Base-by-base conservation (phyloP, 2,329 filamentous ascomycete species). In the Penicillium oxalicum region DNA sequence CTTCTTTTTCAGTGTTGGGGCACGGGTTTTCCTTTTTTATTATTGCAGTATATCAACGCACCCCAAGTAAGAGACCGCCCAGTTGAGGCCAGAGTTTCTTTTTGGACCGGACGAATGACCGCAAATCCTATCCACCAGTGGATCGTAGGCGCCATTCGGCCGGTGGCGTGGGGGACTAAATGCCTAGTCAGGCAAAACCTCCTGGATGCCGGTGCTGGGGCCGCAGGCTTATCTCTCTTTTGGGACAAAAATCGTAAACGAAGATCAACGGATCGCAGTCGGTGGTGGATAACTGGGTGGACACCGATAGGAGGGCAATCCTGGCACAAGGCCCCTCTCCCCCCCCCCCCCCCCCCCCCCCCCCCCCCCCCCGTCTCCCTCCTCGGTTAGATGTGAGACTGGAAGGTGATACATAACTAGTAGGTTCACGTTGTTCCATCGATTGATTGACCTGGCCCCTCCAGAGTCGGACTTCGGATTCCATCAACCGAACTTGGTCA, bases 141-240 rank as follows among this genome's bases (percentile, higher is more conserved):
- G 56, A 44, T 55, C 54, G 11, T 34, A 41, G 28, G 43, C 39
- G 27, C 41, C 50, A 32, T 52, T 56, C 56, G 51, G 56, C 53
- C 57, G 51, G 56, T 60, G 56, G 57, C 53, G 49, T 45, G 48
- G 48, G 46, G 48, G 53, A 58, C 55, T 54, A 47, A 47, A 51
- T 58, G 53, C 56, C 56, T 55, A 56, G 56, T 52, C 44, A 49
- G 56, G 56, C 29, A 56, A 54, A 55, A 56, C 53, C 53, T 54
- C 54, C 54, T 54, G 48, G 47, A 28, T 56, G 26, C 41, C 51
- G 48, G 53, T 33, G 44, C 48, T 48, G 54, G 57, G 49, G 44
- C 57, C 51, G 50, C 57, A 59, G 57, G 57, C 56, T 59, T 57
- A 58, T 60, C 50, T 55, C 40, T 50, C 48, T 49, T 49, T 52